Evolutionary conservation across 108 stramenopile genomes (phyloP).

Genomic region (Mayamaea pseudoterrestris): DNA sequence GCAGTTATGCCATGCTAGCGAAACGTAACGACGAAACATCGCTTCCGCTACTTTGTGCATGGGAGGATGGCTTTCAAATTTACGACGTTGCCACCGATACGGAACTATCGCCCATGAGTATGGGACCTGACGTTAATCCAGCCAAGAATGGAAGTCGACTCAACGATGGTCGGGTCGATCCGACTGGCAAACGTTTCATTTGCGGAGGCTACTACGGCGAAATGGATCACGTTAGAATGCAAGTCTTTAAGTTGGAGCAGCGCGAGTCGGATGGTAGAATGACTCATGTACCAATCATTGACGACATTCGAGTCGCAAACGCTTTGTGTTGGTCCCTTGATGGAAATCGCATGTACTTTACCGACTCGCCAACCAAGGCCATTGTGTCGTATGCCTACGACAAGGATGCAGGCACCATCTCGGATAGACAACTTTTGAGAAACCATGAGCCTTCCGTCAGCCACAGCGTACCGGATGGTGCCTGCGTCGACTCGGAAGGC

Average conservation of each 20-base stretch:
- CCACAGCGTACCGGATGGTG: slow-evolving; percentile 28
- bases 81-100: slow-evolving; percentile 10
- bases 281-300: slow-evolving; percentile 14
- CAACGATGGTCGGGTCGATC: slow-evolving; percentile 36
- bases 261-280: background rate
- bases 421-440: slow-evolving; percentile 8
- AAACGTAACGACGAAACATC: slow-evolving; percentile 3
- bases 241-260: slow-evolving; percentile 30
- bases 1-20: slow-evolving; percentile 18
- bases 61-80: slow-evolving; percentile 40
- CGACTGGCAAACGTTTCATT: slow-evolving; percentile 25
- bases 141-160: slow-evolving; percentile 18
- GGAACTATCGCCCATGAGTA: slow-evolving; percentile 12
- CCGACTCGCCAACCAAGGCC: slow-evolving; percentile 20
- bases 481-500: slow-evolving; percentile 29
- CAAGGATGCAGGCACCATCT: slow-evolving; percentile 3
- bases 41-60: slow-evolving; percentile 23
- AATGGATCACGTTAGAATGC: slow-evolving; percentile 5
- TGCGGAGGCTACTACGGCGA: slow-evolving; percentile 30
- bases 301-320: slow-evolving; percentile 26
- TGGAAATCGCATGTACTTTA: slow-evolving; percentile 25
- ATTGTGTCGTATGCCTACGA: slow-evolving; percentile 25
- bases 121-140: slow-evolving; percentile 27
- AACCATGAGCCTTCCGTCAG: slow-evolving; percentile 8
- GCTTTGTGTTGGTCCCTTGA: slow-evolving; percentile 21